Evolutionary conservation across 768 basidiomycete genomes (phyloP), one percentile per base, ranked within the genome.

Genomic region (Mycena rosella): DNA sequence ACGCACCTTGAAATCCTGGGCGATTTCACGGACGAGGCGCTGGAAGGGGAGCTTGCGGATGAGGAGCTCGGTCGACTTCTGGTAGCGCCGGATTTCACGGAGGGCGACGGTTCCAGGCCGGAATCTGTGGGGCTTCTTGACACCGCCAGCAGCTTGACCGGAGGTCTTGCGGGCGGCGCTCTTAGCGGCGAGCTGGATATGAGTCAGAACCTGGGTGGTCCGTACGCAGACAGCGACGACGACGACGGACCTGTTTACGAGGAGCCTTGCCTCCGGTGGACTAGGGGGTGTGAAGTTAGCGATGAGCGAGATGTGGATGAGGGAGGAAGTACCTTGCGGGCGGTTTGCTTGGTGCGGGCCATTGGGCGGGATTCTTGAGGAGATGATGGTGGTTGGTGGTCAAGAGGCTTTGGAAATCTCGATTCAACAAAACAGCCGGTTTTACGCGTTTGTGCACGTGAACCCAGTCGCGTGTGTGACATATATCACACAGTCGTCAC

Each of bases 1-100:
- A 74, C 77, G 17, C 54, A 77, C 78, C 82, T 88, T 88, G 85
- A 87, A 88, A 78, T 88, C 87, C 81, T 88, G 87, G 60, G 87
- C 87, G 68, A 87, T 88, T 76, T 88, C 87, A 77, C 87, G 85
- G 60, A 88, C 86, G 67, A 87, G 77, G 49, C 86, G 79, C 70
- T 71, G 70, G 70, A 71, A 71, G 58, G 70, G 70, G 26, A 71
- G 66, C 60, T 71, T 71, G 66, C 70, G 66, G 63, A 71, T 71
- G 63, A 71, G 70, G 11, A 71, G 66, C 59, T 71, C 70, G 22
- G 70, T 71, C 26, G 66, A 68, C 70, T 71, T 71, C 47, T 71
- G 70, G 66, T 71, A 71, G 55, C 70, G 70, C 52, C 70, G 51
- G 44, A 71, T 71, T 59, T 71, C 70, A 49, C 70, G 70, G 63